Evolutionary conservation across 192 early-diverging fungal genomes (phyloP).

Genomic region (Coemansia sp.): DNA sequence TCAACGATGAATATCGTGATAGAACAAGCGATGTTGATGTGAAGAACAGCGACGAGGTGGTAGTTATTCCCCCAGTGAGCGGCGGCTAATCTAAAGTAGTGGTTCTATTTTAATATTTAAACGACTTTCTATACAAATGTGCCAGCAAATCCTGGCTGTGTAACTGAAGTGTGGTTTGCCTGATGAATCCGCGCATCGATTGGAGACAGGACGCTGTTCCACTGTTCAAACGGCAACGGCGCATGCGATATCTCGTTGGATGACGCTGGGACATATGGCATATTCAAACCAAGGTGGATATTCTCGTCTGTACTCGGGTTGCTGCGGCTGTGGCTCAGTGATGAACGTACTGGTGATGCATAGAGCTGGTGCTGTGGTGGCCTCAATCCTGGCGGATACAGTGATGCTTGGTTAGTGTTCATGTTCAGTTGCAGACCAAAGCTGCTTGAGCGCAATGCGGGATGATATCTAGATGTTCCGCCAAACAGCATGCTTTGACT

Average conservation of each 20-base stretch:
- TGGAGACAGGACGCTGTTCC: slow-evolving; percentile 2
- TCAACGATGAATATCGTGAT: slow-evolving; percentile 35
- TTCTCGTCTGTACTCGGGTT: background rate
- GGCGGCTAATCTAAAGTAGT: slow-evolving; percentile 22
- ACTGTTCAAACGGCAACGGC: background rate
- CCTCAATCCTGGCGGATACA: background rate
- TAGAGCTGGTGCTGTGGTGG: background rate
- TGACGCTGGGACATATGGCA: background rate
- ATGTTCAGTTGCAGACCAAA: background rate
- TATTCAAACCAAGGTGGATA: background rate
- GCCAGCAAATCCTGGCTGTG: background rate
- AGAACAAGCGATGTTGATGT: background rate
- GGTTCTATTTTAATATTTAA: background rate
- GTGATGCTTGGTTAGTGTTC: background rate
- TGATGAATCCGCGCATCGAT: slow-evolving; percentile 1
- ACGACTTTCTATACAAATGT: background rate
- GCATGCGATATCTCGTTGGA: background rate
- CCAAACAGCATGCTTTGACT: slow-evolving; percentile 2
- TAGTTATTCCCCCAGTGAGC: slow-evolving; percentile 46
- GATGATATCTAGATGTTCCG: slow-evolving; percentile 5
- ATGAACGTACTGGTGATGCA: background rate
- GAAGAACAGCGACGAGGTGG: slow-evolving; percentile 33
- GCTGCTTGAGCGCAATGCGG: slow-evolving; percentile 18
- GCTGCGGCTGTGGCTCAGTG: background rate
- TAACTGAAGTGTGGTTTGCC: background rate